A percentile compares a stretch with the other conserved stretches of the same genome.
phyloP scores from a whole-genome alignment of 306 rosid species.

The Datisca glomerata region DNA sequence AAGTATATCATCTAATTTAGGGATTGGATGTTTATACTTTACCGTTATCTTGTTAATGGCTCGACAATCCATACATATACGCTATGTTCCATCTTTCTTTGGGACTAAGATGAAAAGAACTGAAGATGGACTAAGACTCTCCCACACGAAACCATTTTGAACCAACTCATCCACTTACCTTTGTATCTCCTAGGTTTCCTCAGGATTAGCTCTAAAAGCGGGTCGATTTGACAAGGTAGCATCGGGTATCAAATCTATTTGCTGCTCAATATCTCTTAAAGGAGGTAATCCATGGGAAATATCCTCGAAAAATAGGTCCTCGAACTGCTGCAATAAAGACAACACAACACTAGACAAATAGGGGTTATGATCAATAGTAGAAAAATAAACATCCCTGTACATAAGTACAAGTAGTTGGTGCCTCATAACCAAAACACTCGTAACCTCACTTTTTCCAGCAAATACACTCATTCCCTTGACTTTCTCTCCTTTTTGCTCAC shows the following conservation, averaged over 20 bases:
- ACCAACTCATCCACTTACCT: not conserved
- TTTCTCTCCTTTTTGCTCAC: no score
- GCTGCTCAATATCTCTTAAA: not conserved
- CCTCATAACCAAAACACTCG: no score
- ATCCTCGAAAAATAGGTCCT: no score
- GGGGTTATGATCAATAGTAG: no score
- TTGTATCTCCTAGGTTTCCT: not conserved
- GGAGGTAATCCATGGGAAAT: not conserved
- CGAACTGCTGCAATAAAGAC: no score
- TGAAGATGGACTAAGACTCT: not conserved
- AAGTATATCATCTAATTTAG: not conserved
- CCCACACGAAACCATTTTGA: not conserved
- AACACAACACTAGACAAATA: no score
- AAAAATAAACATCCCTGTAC: no score
- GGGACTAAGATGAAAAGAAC: not conserved
- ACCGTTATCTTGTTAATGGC: not conserved
- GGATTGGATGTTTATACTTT: no score
- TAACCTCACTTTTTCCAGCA: no score
- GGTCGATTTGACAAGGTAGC: not conserved
- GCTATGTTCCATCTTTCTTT: not conserved
- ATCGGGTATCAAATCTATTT: not conserved
- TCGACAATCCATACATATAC: not conserved
- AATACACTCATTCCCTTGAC: no score
- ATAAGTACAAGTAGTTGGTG: no score
- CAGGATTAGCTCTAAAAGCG: not conserved